A percentile compares a stretch with the other conserved stretches of the same genome.
Conservation (phyloP, 257 asterid genomes). For the Gentiana straminea region DNA sequence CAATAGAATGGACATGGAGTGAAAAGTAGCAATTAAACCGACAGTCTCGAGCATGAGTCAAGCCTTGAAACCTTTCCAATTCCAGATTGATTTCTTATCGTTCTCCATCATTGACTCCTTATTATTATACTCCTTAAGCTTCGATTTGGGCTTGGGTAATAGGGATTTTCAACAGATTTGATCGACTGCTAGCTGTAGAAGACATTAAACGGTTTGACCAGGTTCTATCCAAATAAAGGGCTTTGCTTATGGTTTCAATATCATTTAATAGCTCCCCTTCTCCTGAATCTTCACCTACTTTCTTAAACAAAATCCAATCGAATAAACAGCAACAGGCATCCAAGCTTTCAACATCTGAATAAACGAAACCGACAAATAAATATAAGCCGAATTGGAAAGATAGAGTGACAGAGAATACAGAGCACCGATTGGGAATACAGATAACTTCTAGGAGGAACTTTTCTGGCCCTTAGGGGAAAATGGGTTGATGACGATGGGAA, state of each 20-base stretch:
- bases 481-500: too few relatives aligned
- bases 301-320: conserved; percentile 48
- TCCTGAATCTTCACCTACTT: conserved; percentile 47
- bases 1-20: conserved; percentile 68
- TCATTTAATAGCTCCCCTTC: conserved; percentile 59
- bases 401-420: conserved; percentile 60
- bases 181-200: conserved; percentile 76
- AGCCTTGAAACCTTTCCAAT: conserved; percentile 86
- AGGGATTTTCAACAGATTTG: conserved; percentile 63
- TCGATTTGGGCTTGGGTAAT: conserved; percentile 39
- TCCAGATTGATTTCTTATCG: conserved; percentile 79
- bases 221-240: conserved; percentile 44
- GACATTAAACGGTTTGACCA: conserved; percentile 37
- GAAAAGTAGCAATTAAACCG: conserved; percentile 67
- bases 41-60: conserved; percentile 50
- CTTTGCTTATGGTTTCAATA: conserved; percentile 58
- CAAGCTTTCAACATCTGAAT: conserved; percentile 72
- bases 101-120: conserved; percentile 42
- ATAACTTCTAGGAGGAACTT: background rate
- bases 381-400: conserved; percentile 71
- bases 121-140: conserved; percentile 30
- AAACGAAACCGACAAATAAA: conserved; percentile 62
- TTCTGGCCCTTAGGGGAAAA: too few relatives aligned
- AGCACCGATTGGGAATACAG: conserved; percentile 67
- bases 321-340: conserved; percentile 70